These are phyloP conservation scores for Chlamydomonas asymmetrica DNA, from an alignment of 139 green algal genomes.

Conservation along the genomic window DNA sequence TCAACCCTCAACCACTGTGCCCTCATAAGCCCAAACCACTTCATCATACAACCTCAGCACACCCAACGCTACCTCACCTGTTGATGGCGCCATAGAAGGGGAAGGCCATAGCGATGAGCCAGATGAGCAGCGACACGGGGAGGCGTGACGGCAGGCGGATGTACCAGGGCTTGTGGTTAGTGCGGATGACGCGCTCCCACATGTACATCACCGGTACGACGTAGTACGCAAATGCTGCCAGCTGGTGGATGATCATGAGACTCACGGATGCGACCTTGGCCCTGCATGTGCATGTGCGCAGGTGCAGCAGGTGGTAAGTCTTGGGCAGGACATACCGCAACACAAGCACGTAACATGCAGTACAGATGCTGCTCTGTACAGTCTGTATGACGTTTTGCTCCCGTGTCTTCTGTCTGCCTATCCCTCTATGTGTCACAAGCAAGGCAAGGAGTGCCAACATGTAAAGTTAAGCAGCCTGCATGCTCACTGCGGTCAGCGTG, in stretches of 20 bases:
- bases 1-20: background rate
- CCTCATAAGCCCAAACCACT: background rate
- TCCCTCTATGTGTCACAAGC: too few relatives aligned
- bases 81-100: constrained; percentile 35
- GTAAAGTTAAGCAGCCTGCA: too few relatives aligned
- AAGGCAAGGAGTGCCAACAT: too few relatives aligned
- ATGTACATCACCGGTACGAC: constrained; percentile 25
- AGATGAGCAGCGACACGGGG: constrained; percentile 30
- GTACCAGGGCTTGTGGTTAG: constrained; percentile 24
- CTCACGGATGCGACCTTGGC: constrained; percentile 21
- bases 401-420: too few relatives aligned
- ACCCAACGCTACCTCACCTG: too few relatives aligned
- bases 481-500: too few relatives aligned
- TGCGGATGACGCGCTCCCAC: constrained; percentile 24
- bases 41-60: background rate
- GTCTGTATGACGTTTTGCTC: too few relatives aligned
- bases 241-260: constrained; percentile 41
- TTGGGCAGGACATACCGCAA: too few relatives aligned
- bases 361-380: too few relatives aligned
- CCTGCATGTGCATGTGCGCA: too few relatives aligned
- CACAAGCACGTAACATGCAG: too few relatives aligned
- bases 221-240: constrained; percentile 38
- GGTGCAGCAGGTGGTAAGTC: too few relatives aligned
- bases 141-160: constrained; percentile 33
- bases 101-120: constrained; percentile 25